Percentiles rank a stretch among this genome's conserved stretches.
These are phyloP conservation scores for Saccharum officinarum DNA, from an alignment of 176 grass and related monocot genomes.

Conservation along the genomic window DNA sequence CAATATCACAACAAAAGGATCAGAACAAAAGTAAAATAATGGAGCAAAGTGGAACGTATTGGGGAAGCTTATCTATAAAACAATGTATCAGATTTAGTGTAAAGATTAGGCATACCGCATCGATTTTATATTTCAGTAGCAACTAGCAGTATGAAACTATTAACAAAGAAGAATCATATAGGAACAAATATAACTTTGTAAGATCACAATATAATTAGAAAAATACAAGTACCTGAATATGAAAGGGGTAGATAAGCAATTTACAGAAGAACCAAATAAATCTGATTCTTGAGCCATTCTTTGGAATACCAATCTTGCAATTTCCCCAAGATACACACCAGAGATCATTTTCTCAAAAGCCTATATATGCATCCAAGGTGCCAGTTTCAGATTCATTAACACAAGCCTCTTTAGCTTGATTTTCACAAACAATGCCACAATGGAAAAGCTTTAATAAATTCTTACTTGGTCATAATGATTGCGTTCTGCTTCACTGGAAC, in stretches of 20 bases:
- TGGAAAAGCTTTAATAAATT: slow-evolving; percentile 1
- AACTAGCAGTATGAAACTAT: not conserved
- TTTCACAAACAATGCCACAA: not conserved
- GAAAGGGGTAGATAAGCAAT: slow-evolving; percentile 60
- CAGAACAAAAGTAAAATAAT: not conserved
- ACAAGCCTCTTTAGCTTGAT: not conserved
- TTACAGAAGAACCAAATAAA: slow-evolving; percentile 53
- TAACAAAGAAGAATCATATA: not conserved
- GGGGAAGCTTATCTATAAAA: not conserved
- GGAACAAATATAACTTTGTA: not conserved
- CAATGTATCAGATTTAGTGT: not conserved
- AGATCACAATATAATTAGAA: not conserved
- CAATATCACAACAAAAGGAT: not conserved
- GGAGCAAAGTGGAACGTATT: not conserved
- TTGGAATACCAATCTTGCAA: slow-evolving; percentile 71
- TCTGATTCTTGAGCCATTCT: slow-evolving; percentile 61
- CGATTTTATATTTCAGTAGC: not conserved
- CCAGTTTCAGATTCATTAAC: not conserved
- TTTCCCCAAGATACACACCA: slow-evolving; percentile 87
- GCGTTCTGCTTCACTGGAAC: slow-evolving; percentile 43
- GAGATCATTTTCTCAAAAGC: slow-evolving; percentile 96
- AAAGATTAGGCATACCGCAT: not conserved
- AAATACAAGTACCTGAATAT: slow-evolving; percentile 58
- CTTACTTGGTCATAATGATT: slow-evolving; percentile 75
- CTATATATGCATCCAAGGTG: slow-evolving; percentile 29